Evolutionary conservation across 2,329 filamentous ascomycete genomes (phyloP).

Genomic region (Pezicula neosporulosa): DNA sequence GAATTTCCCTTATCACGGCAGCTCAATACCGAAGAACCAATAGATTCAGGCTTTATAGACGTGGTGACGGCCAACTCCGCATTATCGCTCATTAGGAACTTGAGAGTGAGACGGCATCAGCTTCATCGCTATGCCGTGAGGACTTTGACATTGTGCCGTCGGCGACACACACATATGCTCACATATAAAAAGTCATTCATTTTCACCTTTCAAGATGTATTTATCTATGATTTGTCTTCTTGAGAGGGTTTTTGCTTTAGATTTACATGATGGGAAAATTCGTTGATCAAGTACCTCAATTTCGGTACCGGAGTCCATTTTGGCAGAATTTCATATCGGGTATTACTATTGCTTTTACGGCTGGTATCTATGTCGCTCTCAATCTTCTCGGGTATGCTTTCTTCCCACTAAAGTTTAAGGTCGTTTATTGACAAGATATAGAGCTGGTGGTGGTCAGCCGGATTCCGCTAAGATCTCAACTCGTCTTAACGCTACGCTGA

Average conservation of each 20-base stretch:
- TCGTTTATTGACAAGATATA: neutral
- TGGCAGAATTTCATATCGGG: constrained; percentile 3
- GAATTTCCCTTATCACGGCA: neutral
- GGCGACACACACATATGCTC: neutral
- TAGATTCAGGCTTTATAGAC: neutral
- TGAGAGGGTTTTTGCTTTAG: neutral
- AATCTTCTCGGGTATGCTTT: constrained; percentile 1
- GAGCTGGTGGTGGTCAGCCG: constrained; percentile 1
- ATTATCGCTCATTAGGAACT: neutral
- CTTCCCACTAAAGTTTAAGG: neutral
- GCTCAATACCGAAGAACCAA: neutral
- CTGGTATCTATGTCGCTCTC: constrained; percentile 2
- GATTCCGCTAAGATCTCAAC: constrained; percentile 1
- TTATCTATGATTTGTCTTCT: neutral
- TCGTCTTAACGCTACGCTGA: constrained; percentile 2
- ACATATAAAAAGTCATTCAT: neutral
- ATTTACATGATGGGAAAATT: neutral
- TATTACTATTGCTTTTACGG: constrained; percentile 2
- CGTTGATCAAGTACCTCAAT: neutral
- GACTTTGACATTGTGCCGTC: too few species aligned
- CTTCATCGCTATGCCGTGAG: too few species aligned
- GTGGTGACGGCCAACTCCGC: neutral
- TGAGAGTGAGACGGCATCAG: neutral
- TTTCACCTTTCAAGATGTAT: neutral
- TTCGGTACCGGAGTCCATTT: constrained; percentile 2